These are phyloP conservation scores for Pleurotus eryngii DNA, from an alignment of 768 basidiomycete species.

Conservation along the genomic window DNA sequence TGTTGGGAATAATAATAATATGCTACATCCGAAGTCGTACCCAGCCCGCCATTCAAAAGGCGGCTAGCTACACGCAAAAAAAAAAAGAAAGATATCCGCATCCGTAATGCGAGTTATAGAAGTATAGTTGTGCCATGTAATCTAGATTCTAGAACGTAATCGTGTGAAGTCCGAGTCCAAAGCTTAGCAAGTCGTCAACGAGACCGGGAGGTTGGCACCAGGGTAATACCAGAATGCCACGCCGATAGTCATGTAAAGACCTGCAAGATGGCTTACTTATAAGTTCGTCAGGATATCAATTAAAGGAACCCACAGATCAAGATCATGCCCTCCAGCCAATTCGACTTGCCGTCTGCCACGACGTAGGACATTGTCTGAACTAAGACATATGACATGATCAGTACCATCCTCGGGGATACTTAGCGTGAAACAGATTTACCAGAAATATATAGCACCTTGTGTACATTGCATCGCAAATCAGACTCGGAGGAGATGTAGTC, in stretches of 20 bases:
- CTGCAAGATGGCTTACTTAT: constrained; percentile 23
- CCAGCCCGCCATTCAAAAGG: too few relatives aligned
- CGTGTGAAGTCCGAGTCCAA: too few relatives aligned
- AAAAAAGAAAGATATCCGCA: too few relatives aligned
- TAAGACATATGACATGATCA: constrained; percentile 16
- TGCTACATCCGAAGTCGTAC: too few relatives aligned
- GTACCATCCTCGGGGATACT: not conserved
- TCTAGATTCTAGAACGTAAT: too few relatives aligned
- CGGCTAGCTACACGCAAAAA: too few relatives aligned
- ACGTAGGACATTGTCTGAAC: constrained; percentile 85
- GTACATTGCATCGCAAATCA: not conserved
- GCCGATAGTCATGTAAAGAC: constrained; percentile 69
- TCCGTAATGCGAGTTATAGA: too few relatives aligned
- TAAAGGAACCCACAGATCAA: constrained; percentile 8
- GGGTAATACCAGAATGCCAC: constrained; percentile 73
- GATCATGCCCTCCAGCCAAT: constrained; percentile 79
- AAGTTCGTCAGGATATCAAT: not conserved
- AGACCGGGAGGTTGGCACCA: constrained; percentile 22
- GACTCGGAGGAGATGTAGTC: not conserved
- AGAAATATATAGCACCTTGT: constrained; percentile 34
- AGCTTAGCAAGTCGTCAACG: not conserved
- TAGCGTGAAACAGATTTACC: constrained; percentile 17
- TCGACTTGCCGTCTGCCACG: constrained; percentile 77
- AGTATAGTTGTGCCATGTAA: too few relatives aligned
- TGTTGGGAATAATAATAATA: too few relatives aligned